A percentile compares a stretch with the other conserved stretches of the same genome.
These are phyloP conservation scores for Phytophthora ohioensis DNA, from an alignment of 352 stramenopile genomes.

Conservation along the genomic window DNA sequence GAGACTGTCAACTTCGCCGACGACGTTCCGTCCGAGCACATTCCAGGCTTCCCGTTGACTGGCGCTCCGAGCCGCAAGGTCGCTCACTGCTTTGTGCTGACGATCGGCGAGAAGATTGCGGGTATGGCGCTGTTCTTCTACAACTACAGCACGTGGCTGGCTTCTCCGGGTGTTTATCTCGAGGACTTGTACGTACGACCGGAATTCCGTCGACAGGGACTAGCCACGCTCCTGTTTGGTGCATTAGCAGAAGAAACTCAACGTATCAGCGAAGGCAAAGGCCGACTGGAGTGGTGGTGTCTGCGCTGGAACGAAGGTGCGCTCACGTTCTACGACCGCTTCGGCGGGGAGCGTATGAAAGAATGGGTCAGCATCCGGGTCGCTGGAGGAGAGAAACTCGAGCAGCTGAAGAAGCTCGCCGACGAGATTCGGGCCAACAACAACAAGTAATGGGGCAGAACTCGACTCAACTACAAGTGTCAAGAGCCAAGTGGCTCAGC, in stretches of 20 bases:
- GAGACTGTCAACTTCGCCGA: slow-evolving; percentile 41
- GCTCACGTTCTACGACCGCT: slow-evolving; percentile 33
- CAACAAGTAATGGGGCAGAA: slow-evolving; percentile 3
- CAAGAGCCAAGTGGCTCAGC: no score
- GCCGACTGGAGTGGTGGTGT: slow-evolving; percentile 37
- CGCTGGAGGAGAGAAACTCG: slow-evolving; percentile 30
- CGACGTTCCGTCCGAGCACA: slow-evolving; percentile 20
- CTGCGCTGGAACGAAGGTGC: slow-evolving; percentile 39
- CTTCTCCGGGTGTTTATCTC: slow-evolving; percentile 35
- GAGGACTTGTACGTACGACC: slow-evolving; percentile 36
- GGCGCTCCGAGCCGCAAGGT: slow-evolving; percentile 37
- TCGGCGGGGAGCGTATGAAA: slow-evolving; percentile 32
- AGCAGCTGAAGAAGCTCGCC: slow-evolving; percentile 28
- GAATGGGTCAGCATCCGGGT: slow-evolving; percentile 40
- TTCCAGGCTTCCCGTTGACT: slow-evolving; percentile 23
- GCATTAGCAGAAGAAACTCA: slow-evolving; percentile 33
- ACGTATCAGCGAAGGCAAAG: slow-evolving; percentile 34
- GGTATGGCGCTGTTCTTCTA: slow-evolving; percentile 43
- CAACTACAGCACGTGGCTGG: slow-evolving; percentile 44
- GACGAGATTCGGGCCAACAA: slow-evolving; percentile 24
- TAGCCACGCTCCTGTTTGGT: slow-evolving; percentile 37
- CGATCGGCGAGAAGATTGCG: slow-evolving; percentile 29
- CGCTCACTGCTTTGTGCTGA: slow-evolving; percentile 39
- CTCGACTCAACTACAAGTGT: no score
- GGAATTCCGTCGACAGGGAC: slow-evolving; percentile 29